These are phyloP conservation scores for Silene coronaria DNA, from an alignment of 179 eudicot species.

Conservation along the genomic window DNA sequence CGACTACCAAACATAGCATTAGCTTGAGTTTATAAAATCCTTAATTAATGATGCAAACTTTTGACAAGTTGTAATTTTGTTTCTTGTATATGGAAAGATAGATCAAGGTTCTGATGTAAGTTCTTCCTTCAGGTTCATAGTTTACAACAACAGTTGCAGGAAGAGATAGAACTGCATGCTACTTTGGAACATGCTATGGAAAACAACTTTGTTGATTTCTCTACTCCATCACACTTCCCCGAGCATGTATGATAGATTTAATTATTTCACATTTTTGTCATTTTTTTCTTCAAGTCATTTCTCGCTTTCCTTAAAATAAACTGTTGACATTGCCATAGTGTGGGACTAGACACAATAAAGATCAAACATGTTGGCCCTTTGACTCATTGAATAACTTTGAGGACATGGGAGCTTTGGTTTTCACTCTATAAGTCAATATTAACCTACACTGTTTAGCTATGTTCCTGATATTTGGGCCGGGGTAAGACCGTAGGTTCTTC, in stretches of 20 bases:
- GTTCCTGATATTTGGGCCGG: background rate
- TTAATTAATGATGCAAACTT: background rate
- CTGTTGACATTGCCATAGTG: too few relatives aligned
- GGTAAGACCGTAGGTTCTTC: background rate
- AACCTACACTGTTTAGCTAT: background rate
- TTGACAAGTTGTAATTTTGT: background rate
- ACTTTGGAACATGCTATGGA: slow-evolving; percentile 29
- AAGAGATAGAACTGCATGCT: slow-evolving; percentile 32
- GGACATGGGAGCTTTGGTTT: background rate
- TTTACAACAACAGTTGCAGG: slow-evolving; percentile 31
- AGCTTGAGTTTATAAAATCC: too few relatives aligned
- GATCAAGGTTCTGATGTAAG: background rate
- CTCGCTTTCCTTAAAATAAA: too few relatives aligned
- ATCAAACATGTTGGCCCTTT: background rate
- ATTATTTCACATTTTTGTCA: background rate
- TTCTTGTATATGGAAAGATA: background rate
- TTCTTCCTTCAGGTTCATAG: slow-evolving; percentile 25
- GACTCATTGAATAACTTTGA: background rate
- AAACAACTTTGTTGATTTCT: slow-evolving; percentile 23
- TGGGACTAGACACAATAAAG: background rate
- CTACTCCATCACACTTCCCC: slow-evolving; percentile 29
- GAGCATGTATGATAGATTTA: slow-evolving; percentile 21
- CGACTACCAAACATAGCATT: too few relatives aligned
- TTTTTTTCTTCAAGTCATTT: background rate
- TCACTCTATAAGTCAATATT: background rate